phyloP scores from a whole-genome alignment of 306 rosid species.

The Sicyos baderoa region DNA sequence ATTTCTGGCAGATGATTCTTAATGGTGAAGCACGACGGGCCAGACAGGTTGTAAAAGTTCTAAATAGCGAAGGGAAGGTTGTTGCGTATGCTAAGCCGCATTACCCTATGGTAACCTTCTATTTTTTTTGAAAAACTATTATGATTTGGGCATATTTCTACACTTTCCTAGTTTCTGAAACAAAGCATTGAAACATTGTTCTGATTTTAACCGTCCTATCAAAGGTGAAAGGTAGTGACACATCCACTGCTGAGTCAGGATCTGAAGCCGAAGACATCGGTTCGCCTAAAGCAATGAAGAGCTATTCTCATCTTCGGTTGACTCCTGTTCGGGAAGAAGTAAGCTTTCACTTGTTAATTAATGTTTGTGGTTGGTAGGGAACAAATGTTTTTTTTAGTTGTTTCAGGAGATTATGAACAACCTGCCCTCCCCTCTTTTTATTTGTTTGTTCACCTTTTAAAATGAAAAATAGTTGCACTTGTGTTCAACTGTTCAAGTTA shows the following conservation, averaged over 20 bases:
- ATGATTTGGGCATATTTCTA: background rate
- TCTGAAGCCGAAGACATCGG: constrained; percentile 93
- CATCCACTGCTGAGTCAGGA: constrained; percentile 98
- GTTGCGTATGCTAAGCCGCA: constrained; percentile 81
- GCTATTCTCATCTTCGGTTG: constrained; percentile 73
- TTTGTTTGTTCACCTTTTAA: too few relatives aligned
- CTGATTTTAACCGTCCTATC: constrained; percentile 13
- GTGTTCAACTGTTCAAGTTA: too few relatives aligned
- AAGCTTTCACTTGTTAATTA: constrained; percentile 24
- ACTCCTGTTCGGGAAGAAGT: constrained; percentile 99
- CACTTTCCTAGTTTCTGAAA: background rate
- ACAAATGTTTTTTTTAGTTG: background rate
- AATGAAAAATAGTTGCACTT: too few relatives aligned
- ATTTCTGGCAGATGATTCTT: constrained; percentile 63
- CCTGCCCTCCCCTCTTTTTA: too few relatives aligned
- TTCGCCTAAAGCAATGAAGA: constrained; percentile 71
- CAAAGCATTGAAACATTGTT: background rate
- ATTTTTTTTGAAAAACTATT: background rate
- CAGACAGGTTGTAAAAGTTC: constrained; percentile 83
- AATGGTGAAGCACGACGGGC: constrained; percentile 66
- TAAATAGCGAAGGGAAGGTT: constrained; percentile 83
- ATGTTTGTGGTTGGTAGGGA: background rate
- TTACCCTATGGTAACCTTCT: constrained; percentile 52
- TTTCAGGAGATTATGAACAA: too few relatives aligned
- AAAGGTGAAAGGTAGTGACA: constrained; percentile 86